A percentile compares a stretch with the other conserved stretches of the same genome.
These are phyloP conservation scores for Dendrostoma leiphaemia DNA, from an alignment of 2,329 filamentous ascomycete species.

Conservation along the genomic window DNA sequence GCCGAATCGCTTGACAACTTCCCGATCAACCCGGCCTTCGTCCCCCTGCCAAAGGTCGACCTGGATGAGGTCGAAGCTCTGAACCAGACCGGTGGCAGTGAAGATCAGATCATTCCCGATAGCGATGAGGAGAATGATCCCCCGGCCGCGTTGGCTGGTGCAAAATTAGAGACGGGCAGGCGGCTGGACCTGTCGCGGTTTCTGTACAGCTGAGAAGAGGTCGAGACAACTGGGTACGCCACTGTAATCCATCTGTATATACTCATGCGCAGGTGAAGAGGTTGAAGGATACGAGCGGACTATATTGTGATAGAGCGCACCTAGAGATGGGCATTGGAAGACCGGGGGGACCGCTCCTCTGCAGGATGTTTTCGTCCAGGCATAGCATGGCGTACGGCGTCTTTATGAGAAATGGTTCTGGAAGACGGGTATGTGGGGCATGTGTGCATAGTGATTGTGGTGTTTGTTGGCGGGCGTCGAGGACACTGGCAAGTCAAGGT, in stretches of 20 bases:
- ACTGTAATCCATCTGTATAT: neutral
- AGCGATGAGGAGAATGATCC: slow-evolving; percentile 47
- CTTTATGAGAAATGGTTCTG: slow-evolving; percentile 1
- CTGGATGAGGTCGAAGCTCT: slow-evolving; percentile 51
- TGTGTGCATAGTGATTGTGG: neutral
- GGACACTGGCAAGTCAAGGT: neutral
- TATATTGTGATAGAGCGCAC: neutral
- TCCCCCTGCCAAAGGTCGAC: slow-evolving; percentile 55
- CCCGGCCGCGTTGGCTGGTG: neutral
- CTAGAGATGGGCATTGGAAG: neutral
- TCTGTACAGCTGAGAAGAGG: slow-evolving; percentile 32
- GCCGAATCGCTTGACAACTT: slow-evolving; percentile 31
- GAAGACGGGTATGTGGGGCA: neutral
- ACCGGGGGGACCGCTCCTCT: too few relatives aligned
- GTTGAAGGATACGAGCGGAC: neutral
- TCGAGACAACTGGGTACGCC: neutral
- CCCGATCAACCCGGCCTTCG: slow-evolving; percentile 51
- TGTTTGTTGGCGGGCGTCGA: neutral
- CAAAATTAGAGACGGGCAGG: neutral
- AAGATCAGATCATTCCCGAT: slow-evolving; percentile 55
- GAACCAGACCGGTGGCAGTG: slow-evolving; percentile 48
- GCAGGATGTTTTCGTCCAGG: too few relatives aligned
- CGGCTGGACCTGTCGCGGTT: slow-evolving; percentile 50
- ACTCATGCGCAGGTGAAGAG: neutral
- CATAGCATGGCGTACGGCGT: slow-evolving; percentile 16